Evolutionary conservation across 139 green algal species (phyloP).

Genomic region (Volvox reticuliferus): DNA sequence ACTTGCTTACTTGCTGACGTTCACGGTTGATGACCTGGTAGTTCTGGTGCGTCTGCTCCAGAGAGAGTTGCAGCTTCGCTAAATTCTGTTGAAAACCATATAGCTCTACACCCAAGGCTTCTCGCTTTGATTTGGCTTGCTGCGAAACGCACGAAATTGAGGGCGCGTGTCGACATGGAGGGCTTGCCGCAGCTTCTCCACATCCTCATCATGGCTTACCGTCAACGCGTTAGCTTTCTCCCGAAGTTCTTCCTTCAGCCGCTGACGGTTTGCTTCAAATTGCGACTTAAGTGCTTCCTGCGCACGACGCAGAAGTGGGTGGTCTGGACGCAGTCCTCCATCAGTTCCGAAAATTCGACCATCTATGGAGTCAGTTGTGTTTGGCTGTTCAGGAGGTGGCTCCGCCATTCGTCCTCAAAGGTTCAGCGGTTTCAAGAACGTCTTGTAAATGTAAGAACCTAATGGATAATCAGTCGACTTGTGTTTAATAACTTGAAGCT

Average conservation of each 20-base stretch:
- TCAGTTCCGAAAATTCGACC: conserved; percentile 38
- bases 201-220: conserved; percentile 48
- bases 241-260: conserved; percentile 80
- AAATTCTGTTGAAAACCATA: conserved; percentile 94
- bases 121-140: conserved; percentile 71
- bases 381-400: not conserved
- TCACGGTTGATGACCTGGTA: conserved; percentile 64
- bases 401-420: conserved; percentile 34
- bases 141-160: conserved; percentile 11
- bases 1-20: conserved; percentile 50
- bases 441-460: not conserved
- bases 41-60: conserved; percentile 84
- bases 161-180: not conserved
- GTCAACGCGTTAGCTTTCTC: conserved; percentile 80
- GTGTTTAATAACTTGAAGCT: too few relatives aligned
- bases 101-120: conserved; percentile 91
- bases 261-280: conserved; percentile 70
- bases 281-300: conserved; percentile 86
- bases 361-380: conserved; percentile 39
- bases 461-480: not conserved
- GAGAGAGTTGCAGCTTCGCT: conserved; percentile 83
- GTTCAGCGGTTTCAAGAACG: conserved; percentile 1
- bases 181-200: not conserved
- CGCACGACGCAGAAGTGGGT: conserved; percentile 87
- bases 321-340: conserved; percentile 72